Conservation (phyloP, 2,329 filamentous ascomycete species). For the Fusarium sp. region DNA sequence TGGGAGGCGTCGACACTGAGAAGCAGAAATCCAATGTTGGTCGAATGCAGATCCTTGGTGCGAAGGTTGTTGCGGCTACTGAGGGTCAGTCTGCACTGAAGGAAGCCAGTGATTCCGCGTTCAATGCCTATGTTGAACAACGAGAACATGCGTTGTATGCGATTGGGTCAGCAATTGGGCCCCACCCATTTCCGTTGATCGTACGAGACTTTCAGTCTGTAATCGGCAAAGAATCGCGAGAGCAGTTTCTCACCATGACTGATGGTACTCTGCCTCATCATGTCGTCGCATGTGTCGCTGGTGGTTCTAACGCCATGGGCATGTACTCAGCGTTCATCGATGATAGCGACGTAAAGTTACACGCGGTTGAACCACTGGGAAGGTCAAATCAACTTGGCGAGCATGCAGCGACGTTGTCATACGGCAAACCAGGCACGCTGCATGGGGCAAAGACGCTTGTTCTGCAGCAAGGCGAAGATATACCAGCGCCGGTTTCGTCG, state of each 20-base stretch:
- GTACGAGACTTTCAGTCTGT: conserved; percentile 22
- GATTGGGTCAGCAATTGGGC: conserved; percentile 10
- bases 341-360: neutral
- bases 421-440: neutral
- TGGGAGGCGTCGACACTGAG: conserved; percentile 4
- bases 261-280: neutral
- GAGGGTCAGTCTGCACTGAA: conserved; percentile 11
- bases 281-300: conserved; percentile 15
- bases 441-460: conserved; percentile 21
- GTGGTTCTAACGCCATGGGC: conserved; percentile 8
- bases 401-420: conserved; percentile 14
- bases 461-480: neutral
- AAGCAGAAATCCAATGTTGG: conserved; percentile 22
- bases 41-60: conserved; percentile 6
- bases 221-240: conserved; percentile 1
- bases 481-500: neutral
- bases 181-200: conserved; percentile 13
- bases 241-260: neutral
- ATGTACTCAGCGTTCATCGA: conserved; percentile 17
- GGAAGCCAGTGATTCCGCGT: conserved; percentile 17
- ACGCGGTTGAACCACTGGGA: conserved; percentile 1
- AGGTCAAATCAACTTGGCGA: neutral
- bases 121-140: conserved; percentile 5
- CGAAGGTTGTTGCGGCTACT: neutral
- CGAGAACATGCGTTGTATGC: conserved; percentile 2